Evolutionary conservation across 192 early-diverging fungal species (phyloP).

Genomic region (Geosiphon pyriformis): DNA sequence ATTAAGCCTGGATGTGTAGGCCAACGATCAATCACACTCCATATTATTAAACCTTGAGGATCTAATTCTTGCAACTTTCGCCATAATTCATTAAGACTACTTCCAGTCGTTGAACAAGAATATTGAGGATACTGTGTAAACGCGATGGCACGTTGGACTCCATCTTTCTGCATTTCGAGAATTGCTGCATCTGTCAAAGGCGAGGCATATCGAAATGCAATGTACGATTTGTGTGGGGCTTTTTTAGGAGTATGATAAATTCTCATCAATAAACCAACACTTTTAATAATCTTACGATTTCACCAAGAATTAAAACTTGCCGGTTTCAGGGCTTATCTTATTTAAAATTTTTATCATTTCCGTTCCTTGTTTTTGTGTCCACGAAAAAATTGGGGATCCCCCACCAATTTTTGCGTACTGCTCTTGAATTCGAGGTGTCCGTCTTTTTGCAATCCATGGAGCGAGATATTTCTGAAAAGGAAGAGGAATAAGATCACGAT

Average conservation of each 20-base stretch:
- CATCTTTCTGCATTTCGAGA: conserved; percentile 73
- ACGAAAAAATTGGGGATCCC: conserved; percentile 86
- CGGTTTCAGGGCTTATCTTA: conserved; percentile 65
- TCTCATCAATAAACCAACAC: not conserved
- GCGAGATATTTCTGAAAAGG: conserved; percentile 73
- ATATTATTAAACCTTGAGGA: conserved; percentile 62
- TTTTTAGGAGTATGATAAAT: not conserved
- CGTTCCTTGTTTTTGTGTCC: conserved; percentile 84
- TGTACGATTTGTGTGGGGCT: conserved; percentile 87
- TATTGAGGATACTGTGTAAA: conserved; percentile 96
- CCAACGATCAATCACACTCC: conserved; percentile 97
- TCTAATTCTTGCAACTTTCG: conserved; percentile 55
- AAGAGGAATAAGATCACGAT: conserved; percentile 88
- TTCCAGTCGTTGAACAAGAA: conserved; percentile 92
- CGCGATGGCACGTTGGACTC: conserved; percentile 78
- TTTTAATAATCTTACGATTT: not conserved
- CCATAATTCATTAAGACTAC: conserved; percentile 85
- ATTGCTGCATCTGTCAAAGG: conserved; percentile 75
- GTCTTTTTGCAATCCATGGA: conserved; percentile 71
- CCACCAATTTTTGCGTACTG: conserved; percentile 93
- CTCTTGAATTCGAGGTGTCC: conserved; percentile 79
- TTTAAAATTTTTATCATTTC: conserved; percentile 74
- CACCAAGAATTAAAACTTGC: conserved; percentile 29
- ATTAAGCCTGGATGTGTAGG: conserved; percentile 82
- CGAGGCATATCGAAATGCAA: conserved; percentile 87